A percentile compares a stretch with the other conserved stretches of the same genome.
Evolutionary conservation across 2,329 filamentous ascomycete genomes (phyloP).

Genomic region (Arthrobotrys sinensis): DNA sequence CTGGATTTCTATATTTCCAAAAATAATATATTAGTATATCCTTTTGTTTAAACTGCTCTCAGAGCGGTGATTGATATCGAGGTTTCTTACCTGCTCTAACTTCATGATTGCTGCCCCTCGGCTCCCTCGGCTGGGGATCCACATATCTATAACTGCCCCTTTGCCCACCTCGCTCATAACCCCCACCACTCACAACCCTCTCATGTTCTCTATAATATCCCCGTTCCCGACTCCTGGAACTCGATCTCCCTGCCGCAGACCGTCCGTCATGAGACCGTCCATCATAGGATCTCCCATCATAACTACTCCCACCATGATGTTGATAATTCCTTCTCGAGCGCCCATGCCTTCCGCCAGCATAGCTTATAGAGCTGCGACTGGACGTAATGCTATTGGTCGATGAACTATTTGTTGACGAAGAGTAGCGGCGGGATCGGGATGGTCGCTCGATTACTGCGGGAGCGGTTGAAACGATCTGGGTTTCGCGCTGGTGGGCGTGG

Average conservation of each 20-base stretch:
- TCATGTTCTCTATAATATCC: constrained; percentile 63
- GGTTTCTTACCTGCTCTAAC: constrained; percentile 41
- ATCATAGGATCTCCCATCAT: constrained; percentile 49
- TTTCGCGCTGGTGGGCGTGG: constrained; percentile 39
- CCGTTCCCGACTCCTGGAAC: constrained; percentile 60
- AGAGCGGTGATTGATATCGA: background rate
- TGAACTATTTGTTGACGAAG: constrained; percentile 22
- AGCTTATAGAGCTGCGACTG: constrained; percentile 52
- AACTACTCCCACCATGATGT: constrained; percentile 45
- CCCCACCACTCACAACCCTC: constrained; percentile 60
- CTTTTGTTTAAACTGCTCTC: background rate
- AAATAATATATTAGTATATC: background rate
- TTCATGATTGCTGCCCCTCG: constrained; percentile 45
- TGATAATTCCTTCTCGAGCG: constrained; percentile 23
- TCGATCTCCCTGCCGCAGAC: constrained; percentile 52
- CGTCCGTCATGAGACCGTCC: constrained; percentile 39
- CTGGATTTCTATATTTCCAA: constrained; percentile 62
- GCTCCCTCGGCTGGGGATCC: constrained; percentile 50
- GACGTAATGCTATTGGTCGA: constrained; percentile 45
- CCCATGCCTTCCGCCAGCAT: constrained; percentile 17
- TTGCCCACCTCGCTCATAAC: constrained; percentile 49
- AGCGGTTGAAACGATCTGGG: constrained; percentile 60
- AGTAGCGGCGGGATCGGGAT: constrained; percentile 43
- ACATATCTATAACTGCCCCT: constrained; percentile 62
- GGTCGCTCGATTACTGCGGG: constrained; percentile 58